Percentiles rank a stretch among this genome's conserved stretches.
Evolutionary conservation across 2,329 filamentous ascomycete genomes (phyloP).

Genomic region (Teratosphaeria pseudoeucalypti): DNA sequence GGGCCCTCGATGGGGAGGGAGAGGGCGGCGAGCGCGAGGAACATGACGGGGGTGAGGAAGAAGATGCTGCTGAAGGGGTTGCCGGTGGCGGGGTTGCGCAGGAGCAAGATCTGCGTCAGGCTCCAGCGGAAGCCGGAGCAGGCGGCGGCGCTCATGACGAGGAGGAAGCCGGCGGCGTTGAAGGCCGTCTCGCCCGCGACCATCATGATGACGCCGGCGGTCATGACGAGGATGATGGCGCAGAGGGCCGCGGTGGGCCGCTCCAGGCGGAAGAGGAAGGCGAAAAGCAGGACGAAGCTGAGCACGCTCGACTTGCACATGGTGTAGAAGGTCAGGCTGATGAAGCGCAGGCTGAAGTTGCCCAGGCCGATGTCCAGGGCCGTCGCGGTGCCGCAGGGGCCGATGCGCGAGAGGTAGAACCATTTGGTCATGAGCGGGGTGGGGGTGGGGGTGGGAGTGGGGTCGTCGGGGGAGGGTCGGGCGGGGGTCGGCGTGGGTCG

Average conservation of each 20-base stretch:
- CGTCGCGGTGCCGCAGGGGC: conserved; percentile 83
- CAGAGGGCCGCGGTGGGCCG: conserved; percentile 76
- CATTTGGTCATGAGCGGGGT: conserved; percentile 64
- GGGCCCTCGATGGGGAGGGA: conserved; percentile 81
- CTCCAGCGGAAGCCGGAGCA: conserved; percentile 96
- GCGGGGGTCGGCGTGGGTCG: conserved; percentile 47
- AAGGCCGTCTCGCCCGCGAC: conserved; percentile 92
- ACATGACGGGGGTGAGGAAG: conserved; percentile 97
- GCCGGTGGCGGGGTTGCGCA: conserved; percentile 86
- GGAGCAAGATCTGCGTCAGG: conserved; percentile 91
- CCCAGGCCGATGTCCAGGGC: conserved; percentile 92
- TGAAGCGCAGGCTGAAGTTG: conserved; percentile 92
- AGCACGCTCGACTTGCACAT: conserved; percentile 99
- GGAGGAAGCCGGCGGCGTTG: conserved; percentile 71
- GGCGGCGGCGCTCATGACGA: conserved; percentile 88
- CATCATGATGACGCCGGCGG: conserved; percentile 91
- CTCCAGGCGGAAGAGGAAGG: conserved; percentile 87
- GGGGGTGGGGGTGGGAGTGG: background rate
- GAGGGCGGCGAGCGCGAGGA: conserved; percentile 66
- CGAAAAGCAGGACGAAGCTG: conserved; percentile 89
- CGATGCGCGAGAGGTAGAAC: conserved; percentile 87
- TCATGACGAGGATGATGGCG: conserved; percentile 84
- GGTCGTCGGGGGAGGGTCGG: background rate
- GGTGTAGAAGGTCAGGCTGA: conserved; percentile 93
- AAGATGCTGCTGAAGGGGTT: conserved; percentile 97